Evolutionary conservation across 2,329 filamentous ascomycete species (phyloP), one percentile per base, ranked within the genome.

Genomic region (Aaosphaeria pasadenensis): DNA sequence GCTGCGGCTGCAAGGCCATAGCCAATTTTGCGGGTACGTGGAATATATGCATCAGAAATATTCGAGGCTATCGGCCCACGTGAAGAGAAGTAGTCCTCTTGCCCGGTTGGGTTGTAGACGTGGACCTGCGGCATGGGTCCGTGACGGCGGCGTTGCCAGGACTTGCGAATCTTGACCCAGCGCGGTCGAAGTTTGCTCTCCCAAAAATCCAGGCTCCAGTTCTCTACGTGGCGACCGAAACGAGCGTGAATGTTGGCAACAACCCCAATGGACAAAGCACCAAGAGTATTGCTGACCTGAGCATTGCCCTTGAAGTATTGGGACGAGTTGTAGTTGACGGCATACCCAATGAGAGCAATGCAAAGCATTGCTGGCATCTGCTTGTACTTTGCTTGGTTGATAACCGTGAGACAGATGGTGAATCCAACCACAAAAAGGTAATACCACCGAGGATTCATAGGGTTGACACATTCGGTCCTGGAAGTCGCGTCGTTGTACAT

Each of bases 1-100:
- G 88, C 87, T 0, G 89, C 89, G 0, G 90, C 90, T 0, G 91
- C 91, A 2, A 95, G 81, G 1, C 87, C 88, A 64, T 91, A 90
- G 9, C 86, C 84, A 5, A 71, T 68, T 36, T 70, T 70, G 28
- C 69, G 67, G 1, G 54, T 53, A 30, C 62, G 57, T 1, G 69
- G 65, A 5, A 62, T 58, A 31, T 55, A 62, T 4, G 46, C 13
- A 5, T 40, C 35, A 17, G 5, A 39, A 4, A 43, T 31, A 4
- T 31, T 48, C 5, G 60, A 60, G 33, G 33, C 33, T 24, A 46
- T 52, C 57, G 17, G 17, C 6, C 59, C 52, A n/a, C 54, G 47
- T 7, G 57, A 61, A 39, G 50, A 47, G 4, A 61, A 50, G 13
- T 55, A 48, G 39, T 55, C 50, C 36, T 60, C 60, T 30, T 55